Evolutionary conservation across 2,329 filamentous ascomycete genomes (phyloP).

Genomic region (Aspergillus nomiae): DNA sequence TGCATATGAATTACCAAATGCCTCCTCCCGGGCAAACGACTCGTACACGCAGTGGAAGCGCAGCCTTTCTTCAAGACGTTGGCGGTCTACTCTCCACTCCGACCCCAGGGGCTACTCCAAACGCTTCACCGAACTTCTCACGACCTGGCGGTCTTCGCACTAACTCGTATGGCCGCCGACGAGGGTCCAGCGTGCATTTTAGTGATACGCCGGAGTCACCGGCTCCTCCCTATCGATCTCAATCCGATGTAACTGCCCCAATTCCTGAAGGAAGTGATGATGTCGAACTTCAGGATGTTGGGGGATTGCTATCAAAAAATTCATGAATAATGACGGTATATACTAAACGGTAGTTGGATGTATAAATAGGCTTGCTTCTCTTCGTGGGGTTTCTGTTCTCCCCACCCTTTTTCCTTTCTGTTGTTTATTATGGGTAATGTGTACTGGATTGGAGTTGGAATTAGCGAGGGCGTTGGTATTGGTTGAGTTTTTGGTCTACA

Average conservation of each 20-base stretch:
- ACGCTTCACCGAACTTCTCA: constrained; percentile 11
- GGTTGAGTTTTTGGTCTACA: background rate
- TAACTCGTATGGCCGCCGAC: constrained; percentile 11
- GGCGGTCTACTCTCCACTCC: constrained; percentile 30
- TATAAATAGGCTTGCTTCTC: background rate
- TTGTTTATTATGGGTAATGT: background rate
- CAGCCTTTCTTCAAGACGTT: constrained; percentile 37
- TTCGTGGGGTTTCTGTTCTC: background rate
- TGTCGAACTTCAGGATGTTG: constrained; percentile 46
- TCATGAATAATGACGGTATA: constrained; percentile 1
- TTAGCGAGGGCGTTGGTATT: constrained; percentile 19
- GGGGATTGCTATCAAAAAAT: constrained; percentile 38
- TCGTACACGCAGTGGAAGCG: constrained; percentile 25
- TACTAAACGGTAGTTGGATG: background rate
- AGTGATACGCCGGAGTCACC: constrained; percentile 14
- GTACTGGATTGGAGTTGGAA: background rate
- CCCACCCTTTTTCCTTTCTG: no score
- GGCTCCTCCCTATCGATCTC: constrained; percentile 24
- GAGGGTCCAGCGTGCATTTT: constrained; percentile 22
- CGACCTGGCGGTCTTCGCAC: constrained; percentile 16
- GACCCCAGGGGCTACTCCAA: background rate
- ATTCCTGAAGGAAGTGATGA: constrained; percentile 23
- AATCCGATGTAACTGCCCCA: constrained; percentile 19
- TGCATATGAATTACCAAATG: constrained; percentile 8
- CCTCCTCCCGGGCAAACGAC: constrained; percentile 3